Evolutionary conservation across 768 basidiomycete genomes (phyloP).

Genomic region (Lactifluus subvellereus): DNA sequence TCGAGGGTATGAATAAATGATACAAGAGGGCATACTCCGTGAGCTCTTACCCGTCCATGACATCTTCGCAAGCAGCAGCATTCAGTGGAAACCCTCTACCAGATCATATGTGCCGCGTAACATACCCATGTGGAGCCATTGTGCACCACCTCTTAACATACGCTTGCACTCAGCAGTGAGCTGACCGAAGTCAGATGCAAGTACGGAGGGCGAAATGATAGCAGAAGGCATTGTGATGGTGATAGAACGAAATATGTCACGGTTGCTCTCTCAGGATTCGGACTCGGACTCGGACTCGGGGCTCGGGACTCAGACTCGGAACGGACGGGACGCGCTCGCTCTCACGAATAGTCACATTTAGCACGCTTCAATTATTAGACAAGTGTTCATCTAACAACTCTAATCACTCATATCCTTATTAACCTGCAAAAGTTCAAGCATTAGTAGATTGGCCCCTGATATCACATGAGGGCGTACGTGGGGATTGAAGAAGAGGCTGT

Average conservation of each 20-base stretch:
- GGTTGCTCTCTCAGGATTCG: not conserved
- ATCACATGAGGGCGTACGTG: constrained; percentile 40
- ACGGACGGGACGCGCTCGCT: not conserved
- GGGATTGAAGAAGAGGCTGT: constrained; percentile 78
- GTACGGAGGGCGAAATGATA: constrained; percentile 95
- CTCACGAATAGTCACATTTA: not conserved
- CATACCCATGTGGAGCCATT: constrained; percentile 98
- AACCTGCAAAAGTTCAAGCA: constrained; percentile 34
- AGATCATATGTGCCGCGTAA: not conserved
- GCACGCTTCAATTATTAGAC: constrained; percentile 11
- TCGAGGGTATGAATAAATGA: constrained; percentile 6
- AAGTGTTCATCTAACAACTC: constrained; percentile 19
- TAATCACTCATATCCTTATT: constrained; percentile 57
- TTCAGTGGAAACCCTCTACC: not conserved
- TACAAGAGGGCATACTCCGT: not conserved
- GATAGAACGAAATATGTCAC: not conserved
- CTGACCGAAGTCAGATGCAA: constrained; percentile 95
- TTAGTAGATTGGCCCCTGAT: constrained; percentile 6
- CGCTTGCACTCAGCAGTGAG: constrained; percentile 92
- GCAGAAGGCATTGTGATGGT: constrained; percentile 64
- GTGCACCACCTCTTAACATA: constrained; percentile 92
- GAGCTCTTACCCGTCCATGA: constrained; percentile 86
- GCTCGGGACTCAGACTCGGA: not conserved
- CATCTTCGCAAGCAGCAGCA: constrained; percentile 47
- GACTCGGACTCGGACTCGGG: not conserved